Base-by-base conservation (phyloP, 164 flowering plant species). In the Vitis amurensis region DNA sequence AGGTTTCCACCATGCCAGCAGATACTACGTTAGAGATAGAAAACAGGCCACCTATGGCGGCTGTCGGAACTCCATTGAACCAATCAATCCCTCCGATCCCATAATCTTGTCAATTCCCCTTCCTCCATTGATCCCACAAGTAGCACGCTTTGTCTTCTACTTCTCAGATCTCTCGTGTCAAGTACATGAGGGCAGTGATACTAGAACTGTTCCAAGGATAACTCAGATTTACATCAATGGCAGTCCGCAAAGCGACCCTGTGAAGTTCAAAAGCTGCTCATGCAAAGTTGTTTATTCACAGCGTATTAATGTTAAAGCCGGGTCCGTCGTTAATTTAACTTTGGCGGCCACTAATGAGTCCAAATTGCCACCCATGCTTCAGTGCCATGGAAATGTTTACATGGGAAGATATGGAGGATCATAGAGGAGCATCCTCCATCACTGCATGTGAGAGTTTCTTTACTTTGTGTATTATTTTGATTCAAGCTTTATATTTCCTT, bases 381-480 rank as follows among this genome's bases (percentile, higher is more conserved):
- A 64, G 50, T 64, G 67, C 44, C 14, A 64, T 64, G 67, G 67
- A 64, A 49, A 55, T 48, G 4, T 63, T 17, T 47, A 63, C 31
- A 8, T 23, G 27, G 27, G 27, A 23, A 23, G 27, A 23, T 23
- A 23, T 1, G 27, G 27, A 23, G 2, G 27, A 23, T 23, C 27
- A 23, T 23, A 23, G 27, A 23, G 27, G 27, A 23, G 27, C 2
- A 23, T 23, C 27, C 27, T 23, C 27, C 27, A 23, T 23, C 27
- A 23, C 27, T 23, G 27, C 27, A 23, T 23, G 27, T 23, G 27
- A 23, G 27, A 23, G 27, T 23, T 23, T 23, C 27, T 23, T 23
- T 23, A 23, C 27, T 23, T 0, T 23, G 0, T 23, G 27, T 23
- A 23, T 23, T 23, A 23, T 23, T 23, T 23, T 23, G 2, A 23